These are phyloP conservation scores for Miamiensis avidus DNA, from an alignment of 169 alveolate species.

Conservation along the genomic window DNA sequence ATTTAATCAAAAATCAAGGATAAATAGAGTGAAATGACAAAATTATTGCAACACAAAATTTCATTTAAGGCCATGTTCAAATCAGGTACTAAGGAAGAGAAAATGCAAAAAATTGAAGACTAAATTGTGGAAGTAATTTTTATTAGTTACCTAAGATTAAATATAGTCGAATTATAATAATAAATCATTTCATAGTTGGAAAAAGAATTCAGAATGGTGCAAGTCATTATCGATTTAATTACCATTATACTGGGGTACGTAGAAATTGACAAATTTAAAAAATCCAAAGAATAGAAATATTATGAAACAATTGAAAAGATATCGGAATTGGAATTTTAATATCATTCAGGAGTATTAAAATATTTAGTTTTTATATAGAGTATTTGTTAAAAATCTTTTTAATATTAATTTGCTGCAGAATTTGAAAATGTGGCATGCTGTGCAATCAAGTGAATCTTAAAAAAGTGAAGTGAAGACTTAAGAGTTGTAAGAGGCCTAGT, in stretches of 20 bases:
- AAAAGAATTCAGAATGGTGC: slow-evolving; percentile 5
- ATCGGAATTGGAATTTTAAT: slow-evolving; percentile 10
- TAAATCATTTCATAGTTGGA: neutral
- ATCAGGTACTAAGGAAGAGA: slow-evolving; percentile 24
- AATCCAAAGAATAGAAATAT: slow-evolving; percentile 8
- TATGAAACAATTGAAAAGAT: slow-evolving; percentile 7
- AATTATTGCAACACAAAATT: slow-evolving; percentile 5
- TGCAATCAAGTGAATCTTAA: no score
- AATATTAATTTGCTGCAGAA: neutral
- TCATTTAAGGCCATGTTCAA: slow-evolving; percentile 11
- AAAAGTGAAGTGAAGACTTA: no score
- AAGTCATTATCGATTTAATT: slow-evolving; percentile 5
- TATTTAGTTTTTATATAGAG: neutral
- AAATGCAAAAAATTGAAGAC: slow-evolving; percentile 14
- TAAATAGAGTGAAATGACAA: slow-evolving; percentile 4
- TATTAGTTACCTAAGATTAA: neutral
- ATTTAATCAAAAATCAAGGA: slow-evolving; percentile 3
- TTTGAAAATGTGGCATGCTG: neutral
- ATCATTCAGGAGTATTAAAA: neutral
- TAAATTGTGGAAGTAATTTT: slow-evolving; percentile 7
- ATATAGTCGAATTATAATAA: neutral
- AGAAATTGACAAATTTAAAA: slow-evolving; percentile 26
- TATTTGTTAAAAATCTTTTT: neutral
- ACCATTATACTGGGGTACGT: slow-evolving; percentile 17
- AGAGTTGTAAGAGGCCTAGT: no score